phyloP scores from a whole-genome alignment of 768 basidiomycete genomes.

The Myochromella boudieri region DNA sequence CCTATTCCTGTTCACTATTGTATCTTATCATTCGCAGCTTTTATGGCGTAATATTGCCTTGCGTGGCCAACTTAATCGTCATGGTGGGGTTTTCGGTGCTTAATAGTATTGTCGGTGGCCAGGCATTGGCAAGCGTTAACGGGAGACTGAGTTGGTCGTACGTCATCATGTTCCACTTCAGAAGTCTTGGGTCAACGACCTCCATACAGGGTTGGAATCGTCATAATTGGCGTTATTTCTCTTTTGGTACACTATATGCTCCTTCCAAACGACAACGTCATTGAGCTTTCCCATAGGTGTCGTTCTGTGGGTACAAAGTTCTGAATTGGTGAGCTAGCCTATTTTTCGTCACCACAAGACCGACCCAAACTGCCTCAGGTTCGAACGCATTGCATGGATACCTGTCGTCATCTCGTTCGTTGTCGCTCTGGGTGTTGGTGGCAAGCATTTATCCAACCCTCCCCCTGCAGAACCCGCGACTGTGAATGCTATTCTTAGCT shows the following conservation, averaged over 20 bases:
- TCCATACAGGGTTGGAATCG: conserved; percentile 68
- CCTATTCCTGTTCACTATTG: neutral
- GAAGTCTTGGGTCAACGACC: neutral
- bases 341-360: neutral
- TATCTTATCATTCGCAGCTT: conserved; percentile 36
- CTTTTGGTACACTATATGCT: conserved; percentile 47
- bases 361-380: conserved; percentile 34
- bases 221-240: conserved; percentile 70
- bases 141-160: conserved; percentile 45
- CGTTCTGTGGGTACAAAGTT: conserved; percentile 55
- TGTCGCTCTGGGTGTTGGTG: conserved; percentile 71
- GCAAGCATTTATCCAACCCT: conserved; percentile 58
- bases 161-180: conserved; percentile 13
- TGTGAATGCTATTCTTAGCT: conserved; percentile 55
- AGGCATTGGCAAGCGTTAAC: conserved; percentile 42
- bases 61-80: conserved; percentile 60
- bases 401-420: conserved; percentile 75
- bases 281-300: conserved; percentile 34
- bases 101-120: conserved; percentile 71
- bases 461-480: conserved; percentile 54
- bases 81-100: conserved; percentile 72
- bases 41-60: conserved; percentile 62
- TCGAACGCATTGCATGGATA: conserved; percentile 75
- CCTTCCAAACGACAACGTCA: conserved; percentile 2
- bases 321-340: conserved; percentile 37